Evolutionary conservation across 495 filamentous ascomycete genomes (phyloP).

Genomic region (Daldinia loculata): DNA sequence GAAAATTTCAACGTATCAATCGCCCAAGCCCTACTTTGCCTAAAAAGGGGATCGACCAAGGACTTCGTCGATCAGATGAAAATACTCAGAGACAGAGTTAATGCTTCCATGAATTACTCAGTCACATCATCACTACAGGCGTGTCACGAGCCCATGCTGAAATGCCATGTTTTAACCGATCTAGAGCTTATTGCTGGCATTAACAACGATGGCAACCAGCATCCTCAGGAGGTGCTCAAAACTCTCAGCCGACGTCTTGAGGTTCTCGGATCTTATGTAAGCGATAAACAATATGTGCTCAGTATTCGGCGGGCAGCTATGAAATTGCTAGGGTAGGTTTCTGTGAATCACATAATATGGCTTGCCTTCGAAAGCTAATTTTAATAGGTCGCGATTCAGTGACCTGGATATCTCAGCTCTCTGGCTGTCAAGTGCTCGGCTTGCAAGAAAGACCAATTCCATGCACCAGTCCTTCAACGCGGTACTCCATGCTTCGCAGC

Average conservation of each 20-base stretch:
- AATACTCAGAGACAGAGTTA: conserved; percentile 72
- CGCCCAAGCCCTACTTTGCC: conserved; percentile 72
- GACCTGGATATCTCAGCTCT: conserved; percentile 78
- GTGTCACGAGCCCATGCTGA: conserved; percentile 82
- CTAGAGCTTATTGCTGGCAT: conserved; percentile 78
- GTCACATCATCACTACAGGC: conserved; percentile 79
- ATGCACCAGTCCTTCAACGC: conserved; percentile 90
- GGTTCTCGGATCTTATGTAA: conserved; percentile 82
- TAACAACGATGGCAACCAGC: conserved; percentile 45
- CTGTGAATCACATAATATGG: not conserved
- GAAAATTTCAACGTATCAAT: conserved; percentile 85
- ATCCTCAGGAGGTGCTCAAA: conserved; percentile 59
- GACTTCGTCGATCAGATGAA: conserved; percentile 68
- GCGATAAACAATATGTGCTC: conserved; percentile 95
- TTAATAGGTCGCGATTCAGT: conserved; percentile 56
- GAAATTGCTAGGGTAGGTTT: conserved; percentile 70
- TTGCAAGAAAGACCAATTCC: conserved; percentile 85
- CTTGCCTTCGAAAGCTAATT: conserved; percentile 46
- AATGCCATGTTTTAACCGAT: conserved; percentile 86
- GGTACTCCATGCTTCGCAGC: conserved; percentile 83
- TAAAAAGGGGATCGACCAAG: conserved; percentile 63
- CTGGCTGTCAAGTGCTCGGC: conserved; percentile 85
- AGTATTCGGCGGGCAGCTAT: conserved; percentile 86
- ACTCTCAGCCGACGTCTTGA: conserved; percentile 79
- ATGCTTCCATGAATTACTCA: conserved; percentile 74